Percentiles rank a stretch among this genome's conserved stretches.
Conservation (phyloP, 129 eudicot species). For the Saussurea involucrata region DNA sequence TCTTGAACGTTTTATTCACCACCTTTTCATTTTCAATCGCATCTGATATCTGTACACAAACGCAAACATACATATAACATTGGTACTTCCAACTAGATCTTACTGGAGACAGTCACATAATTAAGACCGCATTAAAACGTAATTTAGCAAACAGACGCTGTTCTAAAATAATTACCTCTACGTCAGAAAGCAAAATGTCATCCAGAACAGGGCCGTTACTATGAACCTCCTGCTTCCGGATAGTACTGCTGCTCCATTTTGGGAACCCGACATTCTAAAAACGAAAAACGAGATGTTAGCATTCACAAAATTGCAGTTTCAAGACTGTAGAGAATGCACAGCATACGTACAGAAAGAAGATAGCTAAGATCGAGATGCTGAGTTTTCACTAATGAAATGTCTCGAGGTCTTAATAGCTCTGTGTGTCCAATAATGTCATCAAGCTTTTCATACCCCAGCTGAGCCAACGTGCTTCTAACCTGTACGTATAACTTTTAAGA, state of each 20-base stretch:
- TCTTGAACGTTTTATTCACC: constrained; percentile 59
- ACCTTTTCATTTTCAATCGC: constrained; percentile 93
- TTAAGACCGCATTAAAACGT: neutral
- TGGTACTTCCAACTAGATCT: neutral
- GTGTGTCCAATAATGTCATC: constrained; percentile 96
- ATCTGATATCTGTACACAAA: constrained; percentile 62
- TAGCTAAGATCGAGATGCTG: constrained; percentile 96
- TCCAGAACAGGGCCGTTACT: constrained; percentile 95
- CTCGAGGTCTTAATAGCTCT: constrained; percentile 84
- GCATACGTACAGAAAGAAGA: constrained; percentile 67
- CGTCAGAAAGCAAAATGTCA: constrained; percentile 74
- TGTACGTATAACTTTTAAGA: constrained; percentile 21
- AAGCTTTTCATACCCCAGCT: constrained; percentile 91
- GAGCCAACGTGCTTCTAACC: constrained; percentile 98
- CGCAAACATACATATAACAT: neutral
- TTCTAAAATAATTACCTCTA: constrained; percentile 44
- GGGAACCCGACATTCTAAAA: constrained; percentile 86
- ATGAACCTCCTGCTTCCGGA: constrained; percentile 93
- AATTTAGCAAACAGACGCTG: neutral
- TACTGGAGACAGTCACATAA: neutral
- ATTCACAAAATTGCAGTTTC: neutral
- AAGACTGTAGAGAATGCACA: constrained; percentile 1
- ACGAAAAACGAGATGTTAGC: neutral
- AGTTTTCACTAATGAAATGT: constrained; percentile 90
- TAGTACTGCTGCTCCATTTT: constrained; percentile 80